Percentiles rank a stretch among this genome's conserved stretches.
Conservation (phyloP, 73 alveolate species). For the Tetrahymena elliotti region DNA sequence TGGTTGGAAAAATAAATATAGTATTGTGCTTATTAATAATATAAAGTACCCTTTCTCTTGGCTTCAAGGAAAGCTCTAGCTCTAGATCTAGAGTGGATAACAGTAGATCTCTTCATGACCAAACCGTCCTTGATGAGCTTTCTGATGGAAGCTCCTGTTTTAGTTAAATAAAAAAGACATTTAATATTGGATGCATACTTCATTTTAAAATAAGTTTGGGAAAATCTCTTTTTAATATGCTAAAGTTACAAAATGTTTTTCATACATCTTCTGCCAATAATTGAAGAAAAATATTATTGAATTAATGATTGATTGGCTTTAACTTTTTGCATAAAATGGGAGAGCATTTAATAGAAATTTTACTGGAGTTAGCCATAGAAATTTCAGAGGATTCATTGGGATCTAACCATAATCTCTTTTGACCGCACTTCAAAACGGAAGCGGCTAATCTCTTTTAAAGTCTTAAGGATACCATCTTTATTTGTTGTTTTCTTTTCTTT, state of each 20-base stretch:
- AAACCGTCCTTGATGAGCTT: conserved; percentile 93
- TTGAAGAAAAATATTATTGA: neutral
- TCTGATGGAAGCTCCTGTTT: conserved; percentile 60
- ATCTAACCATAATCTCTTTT: conserved; percentile 94
- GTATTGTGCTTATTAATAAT: neutral
- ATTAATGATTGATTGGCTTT: neutral
- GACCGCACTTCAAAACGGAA: conserved; percentile 82
- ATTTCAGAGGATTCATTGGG: conserved; percentile 95
- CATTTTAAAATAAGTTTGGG: neutral
- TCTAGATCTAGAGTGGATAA: conserved; percentile 94
- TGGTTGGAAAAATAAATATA: neutral
- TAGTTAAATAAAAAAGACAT: neutral
- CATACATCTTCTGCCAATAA: neutral
- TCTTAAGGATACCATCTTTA: conserved; percentile 77
- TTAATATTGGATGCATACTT: neutral
- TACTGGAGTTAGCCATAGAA: conserved; percentile 90
- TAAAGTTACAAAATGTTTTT: conserved; percentile 31
- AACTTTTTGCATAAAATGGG: conserved; percentile 65
- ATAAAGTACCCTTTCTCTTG: conserved; percentile 61
- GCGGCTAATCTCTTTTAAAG: conserved; percentile 86
- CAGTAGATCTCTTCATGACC: conserved; percentile 89
- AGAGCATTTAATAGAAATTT: conserved; percentile 54
- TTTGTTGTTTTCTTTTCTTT: neutral
- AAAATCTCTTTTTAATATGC: conserved; percentile 51
- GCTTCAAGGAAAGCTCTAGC: conserved; percentile 77